These are phyloP conservation scores for Hortiboletus campestris DNA, from an alignment of 768 basidiomycete genomes.

Conservation along the genomic window DNA sequence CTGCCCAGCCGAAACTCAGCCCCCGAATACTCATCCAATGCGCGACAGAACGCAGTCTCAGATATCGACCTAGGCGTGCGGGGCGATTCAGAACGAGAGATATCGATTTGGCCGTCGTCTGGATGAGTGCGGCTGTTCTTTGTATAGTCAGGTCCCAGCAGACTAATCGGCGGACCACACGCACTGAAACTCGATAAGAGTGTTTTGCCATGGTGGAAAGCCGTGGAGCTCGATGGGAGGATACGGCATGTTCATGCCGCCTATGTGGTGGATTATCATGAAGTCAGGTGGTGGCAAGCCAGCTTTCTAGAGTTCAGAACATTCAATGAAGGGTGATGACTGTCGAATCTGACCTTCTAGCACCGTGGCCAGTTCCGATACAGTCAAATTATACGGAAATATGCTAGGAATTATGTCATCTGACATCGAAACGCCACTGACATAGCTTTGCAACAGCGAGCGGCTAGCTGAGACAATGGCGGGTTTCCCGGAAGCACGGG, in stretches of 20 bases:
- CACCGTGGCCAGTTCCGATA: slow-evolving; percentile 45
- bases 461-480: slow-evolving; percentile 57
- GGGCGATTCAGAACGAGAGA: background rate
- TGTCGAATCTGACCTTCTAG: slow-evolving; percentile 54
- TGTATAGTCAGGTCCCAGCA: slow-evolving; percentile 3
- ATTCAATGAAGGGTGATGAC: background rate
- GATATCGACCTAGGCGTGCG: slow-evolving; percentile 34
- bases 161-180: slow-evolving; percentile 22
- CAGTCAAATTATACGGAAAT: slow-evolving; percentile 36
- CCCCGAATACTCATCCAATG: slow-evolving; percentile 67
- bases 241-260: slow-evolving; percentile 34
- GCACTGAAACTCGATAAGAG: slow-evolving; percentile 78
- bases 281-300: slow-evolving; percentile 71
- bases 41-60: slow-evolving; percentile 61
- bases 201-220: slow-evolving; percentile 85
- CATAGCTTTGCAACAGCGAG: slow-evolving; percentile 36
- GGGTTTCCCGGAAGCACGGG: slow-evolving; percentile 61
- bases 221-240: slow-evolving; percentile 65
- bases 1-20: slow-evolving; percentile 82
- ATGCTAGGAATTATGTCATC: background rate
- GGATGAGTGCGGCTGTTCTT: slow-evolving; percentile 21
- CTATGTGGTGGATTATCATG: slow-evolving; percentile 67
- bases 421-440: slow-evolving; percentile 1
- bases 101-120: slow-evolving; percentile 7
- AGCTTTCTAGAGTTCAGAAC: slow-evolving; percentile 40